Conservation (phyloP, 1,284 basidiomycete species). For the Kwoniella shivajii region DNA sequence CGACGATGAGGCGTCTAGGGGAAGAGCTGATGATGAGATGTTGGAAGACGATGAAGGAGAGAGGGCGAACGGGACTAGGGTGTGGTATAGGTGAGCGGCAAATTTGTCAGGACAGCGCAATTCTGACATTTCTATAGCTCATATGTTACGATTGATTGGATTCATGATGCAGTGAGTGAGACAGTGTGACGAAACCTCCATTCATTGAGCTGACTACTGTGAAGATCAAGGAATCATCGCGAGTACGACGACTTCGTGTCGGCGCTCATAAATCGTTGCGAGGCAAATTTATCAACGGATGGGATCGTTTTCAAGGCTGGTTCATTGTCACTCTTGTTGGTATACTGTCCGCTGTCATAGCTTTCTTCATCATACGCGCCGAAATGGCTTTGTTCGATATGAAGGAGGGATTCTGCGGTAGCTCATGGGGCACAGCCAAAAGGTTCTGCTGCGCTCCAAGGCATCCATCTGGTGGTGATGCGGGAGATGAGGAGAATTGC, state of each 20-base stretch:
- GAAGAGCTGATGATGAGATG: constrained; percentile 48
- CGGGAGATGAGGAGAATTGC: constrained; percentile 59
- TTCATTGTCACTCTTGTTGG: constrained; percentile 78
- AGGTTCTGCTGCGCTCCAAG: constrained; percentile 72
- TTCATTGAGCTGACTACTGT: constrained; percentile 1
- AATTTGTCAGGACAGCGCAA: background rate
- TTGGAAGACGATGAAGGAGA: constrained; percentile 60
- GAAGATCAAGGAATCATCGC: constrained; percentile 79
- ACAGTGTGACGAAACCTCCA: background rate
- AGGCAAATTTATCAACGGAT: constrained; percentile 67
- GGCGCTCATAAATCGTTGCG: constrained; percentile 67
- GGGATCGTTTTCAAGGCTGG: constrained; percentile 89
- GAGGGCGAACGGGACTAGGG: constrained; percentile 79
- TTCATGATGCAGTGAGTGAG: constrained; percentile 70
- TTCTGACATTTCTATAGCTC: constrained; percentile 25
- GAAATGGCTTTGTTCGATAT: constrained; percentile 93
- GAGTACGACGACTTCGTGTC: constrained; percentile 68
- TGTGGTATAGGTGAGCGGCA: constrained; percentile 82
- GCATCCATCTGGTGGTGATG: constrained; percentile 26
- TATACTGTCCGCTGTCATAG: constrained; percentile 77
- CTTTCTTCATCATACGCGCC: constrained; percentile 80
- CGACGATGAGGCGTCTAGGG: constrained; percentile 27
- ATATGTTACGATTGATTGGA: constrained; percentile 67
- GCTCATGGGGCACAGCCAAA: constrained; percentile 72
- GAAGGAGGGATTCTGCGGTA: constrained; percentile 84